Evolutionary conservation across 495 filamentous ascomycete genomes (phyloP).

Genomic region (Tuber melanosporum): DNA sequence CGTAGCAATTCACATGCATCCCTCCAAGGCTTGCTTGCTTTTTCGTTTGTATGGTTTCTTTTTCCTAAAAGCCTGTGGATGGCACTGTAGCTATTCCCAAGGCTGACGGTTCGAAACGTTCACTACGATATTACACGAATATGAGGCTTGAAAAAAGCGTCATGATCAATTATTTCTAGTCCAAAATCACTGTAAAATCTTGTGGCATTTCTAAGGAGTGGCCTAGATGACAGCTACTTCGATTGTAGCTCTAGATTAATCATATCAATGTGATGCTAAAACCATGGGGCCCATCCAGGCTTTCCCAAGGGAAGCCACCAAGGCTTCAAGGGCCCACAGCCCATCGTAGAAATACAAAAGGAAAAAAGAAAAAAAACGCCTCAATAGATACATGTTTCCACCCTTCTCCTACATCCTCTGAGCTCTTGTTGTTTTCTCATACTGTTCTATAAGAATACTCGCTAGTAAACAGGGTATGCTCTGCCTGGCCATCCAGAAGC

Average conservation of each 20-base stretch:
- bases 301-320: background rate
- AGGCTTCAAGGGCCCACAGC: background rate
- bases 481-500: slow-evolving; percentile 88
- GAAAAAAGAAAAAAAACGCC: background rate
- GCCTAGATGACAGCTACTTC: background rate
- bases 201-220: background rate
- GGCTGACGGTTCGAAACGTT: background rate
- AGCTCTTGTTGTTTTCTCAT: slow-evolving; percentile 66
- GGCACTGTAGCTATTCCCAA: background rate
- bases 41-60: background rate
- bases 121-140: background rate
- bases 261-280: background rate
- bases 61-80: background rate
- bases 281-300: background rate
- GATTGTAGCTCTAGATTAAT: background rate
- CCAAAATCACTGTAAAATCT: background rate
- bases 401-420: slow-evolving; percentile 14
- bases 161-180: background rate
- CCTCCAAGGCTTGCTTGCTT: background rate
- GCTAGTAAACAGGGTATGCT: slow-evolving; percentile 90
- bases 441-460: slow-evolving; percentile 45
- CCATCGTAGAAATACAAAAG: background rate
- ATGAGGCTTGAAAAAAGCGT: background rate
- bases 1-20: background rate
- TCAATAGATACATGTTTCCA: background rate